Evolutionary conservation across 768 basidiomycete genomes (phyloP).

Genomic region (Fibroporia radiculosa): DNA sequence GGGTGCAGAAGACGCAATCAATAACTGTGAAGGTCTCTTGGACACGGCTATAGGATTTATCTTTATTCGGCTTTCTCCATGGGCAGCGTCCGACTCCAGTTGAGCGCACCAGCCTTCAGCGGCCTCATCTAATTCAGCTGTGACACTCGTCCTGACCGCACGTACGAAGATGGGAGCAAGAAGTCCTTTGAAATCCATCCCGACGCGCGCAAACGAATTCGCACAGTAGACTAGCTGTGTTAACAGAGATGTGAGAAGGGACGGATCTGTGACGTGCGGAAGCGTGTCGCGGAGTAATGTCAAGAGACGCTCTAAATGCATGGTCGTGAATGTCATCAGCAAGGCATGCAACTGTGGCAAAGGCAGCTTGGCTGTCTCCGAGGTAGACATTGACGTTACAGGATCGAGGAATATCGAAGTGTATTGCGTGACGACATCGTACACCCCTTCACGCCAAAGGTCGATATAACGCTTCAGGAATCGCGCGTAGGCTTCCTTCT

Average conservation of each 20-base stretch:
- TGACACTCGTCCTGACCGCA: slow-evolving; percentile 54
- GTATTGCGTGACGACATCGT: slow-evolving; percentile 88
- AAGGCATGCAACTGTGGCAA: slow-evolving; percentile 41
- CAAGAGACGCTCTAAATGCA: slow-evolving; percentile 60
- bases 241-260: slow-evolving; percentile 73
- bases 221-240: slow-evolving; percentile 94
- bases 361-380: slow-evolving; percentile 19
- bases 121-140: slow-evolving; percentile 40
- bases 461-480: slow-evolving; percentile 87
- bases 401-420: slow-evolving; percentile 83
- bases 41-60: background rate
- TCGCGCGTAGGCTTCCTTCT: slow-evolving; percentile 60
- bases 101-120: slow-evolving; percentile 16
- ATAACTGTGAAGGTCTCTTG: slow-evolving; percentile 13
- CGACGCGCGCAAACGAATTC: slow-evolving; percentile 84
- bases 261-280: slow-evolving; percentile 46
- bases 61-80: background rate
- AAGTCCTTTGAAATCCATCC: slow-evolving; percentile 77
- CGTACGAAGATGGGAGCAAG: slow-evolving; percentile 58
- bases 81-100: background rate
- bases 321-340: slow-evolving; percentile 56
- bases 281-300: slow-evolving; percentile 57
- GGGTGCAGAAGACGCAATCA: slow-evolving; percentile 3
- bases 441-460: slow-evolving; percentile 84
- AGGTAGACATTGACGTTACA: slow-evolving; percentile 25